phyloP scores from a whole-genome alignment of 2,329 filamentous ascomycete species.

The Aspergillus fijiensis region DNA sequence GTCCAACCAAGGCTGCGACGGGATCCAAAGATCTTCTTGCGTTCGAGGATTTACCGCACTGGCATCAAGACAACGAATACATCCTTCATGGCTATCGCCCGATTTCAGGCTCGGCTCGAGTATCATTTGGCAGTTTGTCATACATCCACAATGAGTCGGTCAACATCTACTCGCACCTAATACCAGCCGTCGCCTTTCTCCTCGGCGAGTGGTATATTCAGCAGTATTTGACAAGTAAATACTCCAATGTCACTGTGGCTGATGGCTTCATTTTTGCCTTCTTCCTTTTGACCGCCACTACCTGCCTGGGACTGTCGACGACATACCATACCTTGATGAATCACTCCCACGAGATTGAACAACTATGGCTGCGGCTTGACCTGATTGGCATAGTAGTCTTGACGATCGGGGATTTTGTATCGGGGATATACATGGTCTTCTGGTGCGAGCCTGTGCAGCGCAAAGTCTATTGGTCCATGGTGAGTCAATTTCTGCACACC shows the following conservation, averaged over 20 bases:
- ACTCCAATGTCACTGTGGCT: conserved; percentile 8
- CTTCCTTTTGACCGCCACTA: conserved; percentile 16
- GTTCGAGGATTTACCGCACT: background rate
- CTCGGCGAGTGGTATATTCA: conserved; percentile 17
- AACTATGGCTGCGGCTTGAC: conserved; percentile 28
- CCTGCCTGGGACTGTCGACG: conserved; percentile 1
- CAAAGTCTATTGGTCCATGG: conserved; percentile 13
- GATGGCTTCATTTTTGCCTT: conserved; percentile 23
- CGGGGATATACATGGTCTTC: conserved; percentile 14
- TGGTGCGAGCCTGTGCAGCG: conserved; percentile 10
- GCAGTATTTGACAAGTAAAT: conserved; percentile 13
- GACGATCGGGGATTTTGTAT: conserved; percentile 14
- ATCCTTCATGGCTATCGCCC: conserved; percentile 29
- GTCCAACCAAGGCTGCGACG: conserved; percentile 5
- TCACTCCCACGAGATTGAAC: conserved; percentile 26
- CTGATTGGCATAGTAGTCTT: conserved; percentile 20
- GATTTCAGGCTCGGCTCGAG: conserved; percentile 21
- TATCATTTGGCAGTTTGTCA: conserved; percentile 19
- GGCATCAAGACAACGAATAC: conserved; percentile 20
- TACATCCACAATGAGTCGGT: conserved; percentile 24
- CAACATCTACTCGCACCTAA: conserved; percentile 26
- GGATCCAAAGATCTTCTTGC: conserved; percentile 1
- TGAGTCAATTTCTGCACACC: background rate
- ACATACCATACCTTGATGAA: conserved; percentile 30
- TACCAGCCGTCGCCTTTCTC: conserved; percentile 25